Evolutionary conservation across 306 rosid species (phyloP), one percentile per base, ranked within the genome.

Genomic region (Ormosia emarginata): DNA sequence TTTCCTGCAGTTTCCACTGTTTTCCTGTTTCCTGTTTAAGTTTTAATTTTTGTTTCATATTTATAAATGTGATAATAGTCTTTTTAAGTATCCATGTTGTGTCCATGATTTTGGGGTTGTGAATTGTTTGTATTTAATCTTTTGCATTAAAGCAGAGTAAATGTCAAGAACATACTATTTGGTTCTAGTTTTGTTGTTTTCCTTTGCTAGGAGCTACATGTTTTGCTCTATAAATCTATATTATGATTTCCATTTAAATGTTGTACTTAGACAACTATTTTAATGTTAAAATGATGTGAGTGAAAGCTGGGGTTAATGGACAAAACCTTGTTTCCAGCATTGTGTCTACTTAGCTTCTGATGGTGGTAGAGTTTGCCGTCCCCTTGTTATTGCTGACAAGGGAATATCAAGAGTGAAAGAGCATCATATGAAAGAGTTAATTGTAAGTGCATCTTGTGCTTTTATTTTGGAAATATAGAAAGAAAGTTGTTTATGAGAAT

Each of bases 301-400:
- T 41, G 40, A 33, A 72, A 39, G 12, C 80, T 78, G 58, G 47
- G 37, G 67, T 81, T 71, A 70, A 75, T 56, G 29, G 61, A 72
- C 43, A 46, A 61, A 69, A 53, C 6, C 74, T 40, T 86, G 65
- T 72, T 72, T 89, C 24, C 92, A 92, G 95, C 79, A 68, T 32
- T 90, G 99, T 86, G 95, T 95, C 41, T 93, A 95, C 78, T 72
- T 95, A 82, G 98, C 99, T 87, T 93, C 99, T 57, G 99, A 95
- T 87, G 99, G 98, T 52, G 99, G 99, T 52, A 90, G 99, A 83
- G 99, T 95, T 77, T 95, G 98, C 70, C 98, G 99, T 75, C 99
- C 99, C 24, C 90, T 95, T 50, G 99, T 95, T 78, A 91, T 95
- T 80, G 97, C 94, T 79, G 97, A 93, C 87, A 92, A 90, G 59